A percentile compares a stretch with the other conserved stretches of the same genome.
phyloP scores from a whole-genome alignment of 345 rosid species.

The Ricinus communis region DNA sequence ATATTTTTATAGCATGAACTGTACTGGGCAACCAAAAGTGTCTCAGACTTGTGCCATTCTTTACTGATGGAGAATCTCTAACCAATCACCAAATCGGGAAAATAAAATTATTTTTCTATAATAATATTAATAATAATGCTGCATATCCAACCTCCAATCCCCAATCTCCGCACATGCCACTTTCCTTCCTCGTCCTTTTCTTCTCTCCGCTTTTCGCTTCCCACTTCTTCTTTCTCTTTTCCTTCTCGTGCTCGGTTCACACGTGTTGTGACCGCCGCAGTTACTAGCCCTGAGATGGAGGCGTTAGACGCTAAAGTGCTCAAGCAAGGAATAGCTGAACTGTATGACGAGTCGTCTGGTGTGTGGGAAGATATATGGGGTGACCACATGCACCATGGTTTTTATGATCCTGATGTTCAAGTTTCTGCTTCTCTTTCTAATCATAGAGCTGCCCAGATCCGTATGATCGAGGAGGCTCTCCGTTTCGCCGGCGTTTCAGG shows the following conservation, averaged over 20 bases:
- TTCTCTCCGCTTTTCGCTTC: not conserved
- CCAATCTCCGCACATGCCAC: too few species aligned
- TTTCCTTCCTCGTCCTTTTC: too few species aligned
- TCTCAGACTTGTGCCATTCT: too few species aligned
- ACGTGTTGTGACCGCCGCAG: not conserved
- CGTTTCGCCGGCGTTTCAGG: conserved; percentile 69
- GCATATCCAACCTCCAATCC: too few species aligned
- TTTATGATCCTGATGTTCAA: conserved; percentile 47
- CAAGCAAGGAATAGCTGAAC: conserved; percentile 69
- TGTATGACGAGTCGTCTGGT: conserved; percentile 84
- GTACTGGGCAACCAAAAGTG: too few species aligned
- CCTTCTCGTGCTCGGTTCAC: not conserved
- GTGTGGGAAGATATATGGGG: conserved; percentile 94
- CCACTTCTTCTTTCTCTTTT: not conserved
- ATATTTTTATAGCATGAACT: too few species aligned
- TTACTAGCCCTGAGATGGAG: not conserved
- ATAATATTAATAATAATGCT: too few species aligned
- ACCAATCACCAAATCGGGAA: too few species aligned
- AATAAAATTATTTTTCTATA: too few species aligned
- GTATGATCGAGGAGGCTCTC: conserved; percentile 85
- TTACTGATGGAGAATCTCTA: too few species aligned
- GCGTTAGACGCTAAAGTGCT: conserved; percentile 12
- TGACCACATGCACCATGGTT: conserved; percentile 97
- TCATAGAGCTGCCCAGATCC: conserved; percentile 78
- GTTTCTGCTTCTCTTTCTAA: conserved; percentile 42